These are phyloP conservation scores for Diaporthe citriasiana DNA, from an alignment of 2,329 filamentous ascomycete genomes.

Conservation along the genomic window DNA sequence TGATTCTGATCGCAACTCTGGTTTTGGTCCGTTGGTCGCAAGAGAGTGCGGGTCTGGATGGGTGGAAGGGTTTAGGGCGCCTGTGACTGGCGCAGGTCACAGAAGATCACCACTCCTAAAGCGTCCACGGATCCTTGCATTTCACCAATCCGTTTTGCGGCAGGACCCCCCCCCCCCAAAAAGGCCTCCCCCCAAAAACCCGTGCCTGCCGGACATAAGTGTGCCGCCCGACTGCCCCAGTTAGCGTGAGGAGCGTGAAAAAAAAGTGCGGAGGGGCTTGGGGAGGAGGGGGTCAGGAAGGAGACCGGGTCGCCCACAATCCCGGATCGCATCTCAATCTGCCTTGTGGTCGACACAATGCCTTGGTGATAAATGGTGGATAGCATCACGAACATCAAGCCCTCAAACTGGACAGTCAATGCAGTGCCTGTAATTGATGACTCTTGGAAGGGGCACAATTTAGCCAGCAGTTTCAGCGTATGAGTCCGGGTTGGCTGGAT, in stretches of 20 bases:
- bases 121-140: slow-evolving; percentile 31
- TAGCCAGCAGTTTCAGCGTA: neutral
- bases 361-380: neutral
- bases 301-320: slow-evolving; percentile 17
- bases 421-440: neutral
- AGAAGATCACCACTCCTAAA: slow-evolving; percentile 37
- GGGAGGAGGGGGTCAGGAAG: slow-evolving; percentile 16
- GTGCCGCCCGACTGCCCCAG: slow-evolving; percentile 18
- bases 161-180: slow-evolving; percentile 26
- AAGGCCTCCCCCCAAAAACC: neutral
- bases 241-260: slow-evolving; percentile 10
- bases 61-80: slow-evolving; percentile 22
- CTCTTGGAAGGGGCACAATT: neutral
- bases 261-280: slow-evolving; percentile 27
- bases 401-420: neutral
- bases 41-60: slow-evolving; percentile 21
- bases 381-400: neutral
- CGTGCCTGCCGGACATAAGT: slow-evolving; percentile 22
- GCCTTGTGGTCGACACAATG: neutral
- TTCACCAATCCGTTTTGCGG: slow-evolving; percentile 19
- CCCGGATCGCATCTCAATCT: neutral
- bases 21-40: slow-evolving; percentile 17
- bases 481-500: neutral
- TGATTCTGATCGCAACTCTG: slow-evolving; percentile 11
- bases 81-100: slow-evolving; percentile 33